Evolutionary conservation across 2,329 filamentous ascomycete genomes (phyloP).

Genomic region (Tolypocladium album): DNA sequence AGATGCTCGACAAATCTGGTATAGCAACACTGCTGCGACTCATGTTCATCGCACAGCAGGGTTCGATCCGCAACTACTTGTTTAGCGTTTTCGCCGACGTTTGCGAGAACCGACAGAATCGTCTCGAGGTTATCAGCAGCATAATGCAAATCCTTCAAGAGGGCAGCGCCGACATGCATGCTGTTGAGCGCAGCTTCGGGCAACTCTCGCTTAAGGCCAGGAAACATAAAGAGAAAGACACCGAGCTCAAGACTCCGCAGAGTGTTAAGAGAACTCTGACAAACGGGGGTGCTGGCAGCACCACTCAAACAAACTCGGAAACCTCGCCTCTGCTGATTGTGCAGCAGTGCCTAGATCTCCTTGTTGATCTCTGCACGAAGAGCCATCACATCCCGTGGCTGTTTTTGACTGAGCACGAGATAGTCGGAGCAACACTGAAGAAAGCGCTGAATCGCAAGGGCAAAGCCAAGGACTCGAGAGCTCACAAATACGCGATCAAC

Average conservation of each 20-base stretch:
- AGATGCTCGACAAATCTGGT: constrained; percentile 94
- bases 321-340: constrained; percentile 91
- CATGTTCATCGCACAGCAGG: constrained; percentile 94
- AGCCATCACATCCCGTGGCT: constrained; percentile 83
- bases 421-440: constrained; percentile 63
- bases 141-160: constrained; percentile 91
- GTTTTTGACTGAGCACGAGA: constrained; percentile 89
- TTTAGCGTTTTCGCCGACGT: constrained; percentile 84
- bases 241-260: constrained; percentile 65
- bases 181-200: constrained; percentile 90
- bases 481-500: constrained; percentile 84
- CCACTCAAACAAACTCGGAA: constrained; percentile 59
- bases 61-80: constrained; percentile 72
- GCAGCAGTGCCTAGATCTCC: constrained; percentile 81
- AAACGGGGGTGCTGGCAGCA: constrained; percentile 34
- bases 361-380: constrained; percentile 73
- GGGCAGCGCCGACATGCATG: constrained; percentile 83
- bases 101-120: constrained; percentile 92
- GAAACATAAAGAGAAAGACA: constrained; percentile 55
- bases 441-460: constrained; percentile 69
- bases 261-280: constrained; percentile 66
- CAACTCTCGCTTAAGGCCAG: constrained; percentile 87
- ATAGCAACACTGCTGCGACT: constrained; percentile 93
- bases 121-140: constrained; percentile 86
- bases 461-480: constrained; percentile 76